phyloP scores from a whole-genome alignment of 2,329 filamentous ascomycete species.

The Penicillium hordei region DNA sequence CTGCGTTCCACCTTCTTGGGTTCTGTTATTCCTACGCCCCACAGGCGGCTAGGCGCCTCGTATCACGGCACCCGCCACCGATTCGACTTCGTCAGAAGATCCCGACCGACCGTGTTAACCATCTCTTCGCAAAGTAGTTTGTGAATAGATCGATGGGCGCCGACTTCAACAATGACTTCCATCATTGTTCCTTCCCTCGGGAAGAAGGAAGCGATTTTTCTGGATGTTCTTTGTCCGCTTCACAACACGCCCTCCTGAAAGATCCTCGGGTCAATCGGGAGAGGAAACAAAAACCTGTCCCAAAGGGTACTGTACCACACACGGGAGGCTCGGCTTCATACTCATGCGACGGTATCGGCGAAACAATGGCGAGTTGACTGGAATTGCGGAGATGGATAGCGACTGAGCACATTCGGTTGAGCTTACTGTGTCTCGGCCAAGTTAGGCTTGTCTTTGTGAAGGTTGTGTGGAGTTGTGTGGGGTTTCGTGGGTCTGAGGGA shows the following conservation, averaged over 20 bases:
- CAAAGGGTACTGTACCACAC: slow-evolving; percentile 77
- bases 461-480: slow-evolving; percentile 14
- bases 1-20: slow-evolving; percentile 42
- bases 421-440: slow-evolving; percentile 7
- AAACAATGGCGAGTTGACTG: slow-evolving; percentile 21
- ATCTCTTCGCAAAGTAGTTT: slow-evolving; percentile 57
- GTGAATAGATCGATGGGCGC: slow-evolving; percentile 58
- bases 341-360: slow-evolving; percentile 7
- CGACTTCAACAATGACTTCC: slow-evolving; percentile 41
- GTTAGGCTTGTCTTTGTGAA: slow-evolving; percentile 11
- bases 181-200: slow-evolving; percentile 35
- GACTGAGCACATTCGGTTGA: slow-evolving; percentile 15
- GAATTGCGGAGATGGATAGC: slow-evolving; percentile 29
- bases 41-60: slow-evolving; percentile 44
- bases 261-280: slow-evolving; percentile 47
- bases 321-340: slow-evolving; percentile 59
- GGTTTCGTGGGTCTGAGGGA: slow-evolving; percentile 7
- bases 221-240: slow-evolving; percentile 92
- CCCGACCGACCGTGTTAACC: slow-evolving; percentile 68
- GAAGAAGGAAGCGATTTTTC: slow-evolving; percentile 76
- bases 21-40: slow-evolving; percentile 16
- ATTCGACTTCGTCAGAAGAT: slow-evolving; percentile 49
- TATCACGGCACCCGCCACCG: slow-evolving; percentile 55
- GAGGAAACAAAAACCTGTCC: slow-evolving; percentile 96
- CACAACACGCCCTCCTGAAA: slow-evolving; percentile 62